These are phyloP conservation scores for Rhizopogon salebrosus DNA, from an alignment of 768 basidiomycete species.

Conservation along the genomic window DNA sequence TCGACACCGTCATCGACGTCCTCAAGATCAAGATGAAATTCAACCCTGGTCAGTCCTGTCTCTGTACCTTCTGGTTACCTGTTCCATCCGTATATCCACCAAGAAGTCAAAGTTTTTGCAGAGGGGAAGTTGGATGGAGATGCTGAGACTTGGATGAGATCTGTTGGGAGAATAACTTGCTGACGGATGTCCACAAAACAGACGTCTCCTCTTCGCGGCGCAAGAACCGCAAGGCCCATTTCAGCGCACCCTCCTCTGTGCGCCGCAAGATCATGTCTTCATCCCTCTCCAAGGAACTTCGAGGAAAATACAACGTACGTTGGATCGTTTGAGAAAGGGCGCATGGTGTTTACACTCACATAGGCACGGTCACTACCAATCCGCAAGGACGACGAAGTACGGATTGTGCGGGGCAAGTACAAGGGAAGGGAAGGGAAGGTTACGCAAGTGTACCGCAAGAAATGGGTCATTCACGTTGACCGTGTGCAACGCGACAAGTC, in stretches of 20 bases:
- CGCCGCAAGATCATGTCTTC: constrained; percentile 99
- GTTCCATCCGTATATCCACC: constrained; percentile 14
- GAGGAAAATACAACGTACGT: constrained; percentile 85
- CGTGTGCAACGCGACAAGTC: constrained; percentile 97
- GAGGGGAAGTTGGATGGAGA: constrained; percentile 51
- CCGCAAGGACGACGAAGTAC: constrained; percentile 97
- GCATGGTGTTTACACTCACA: background rate
- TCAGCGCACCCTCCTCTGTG: constrained; percentile 88
- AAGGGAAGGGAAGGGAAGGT: constrained; percentile 99
- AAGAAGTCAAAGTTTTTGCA: constrained; percentile 23
- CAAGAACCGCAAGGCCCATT: constrained; percentile 98
- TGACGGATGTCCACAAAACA: constrained; percentile 32
- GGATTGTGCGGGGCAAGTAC: constrained; percentile 95
- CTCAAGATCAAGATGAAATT: constrained; percentile 75
- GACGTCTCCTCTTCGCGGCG: constrained; percentile 91
- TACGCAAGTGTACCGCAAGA: constrained; percentile 97
- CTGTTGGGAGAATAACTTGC: constrained; percentile 18
- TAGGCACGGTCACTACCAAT: constrained; percentile 90
- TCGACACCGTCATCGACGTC: constrained; percentile 50
- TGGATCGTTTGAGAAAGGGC: background rate
- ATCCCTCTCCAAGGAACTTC: constrained; percentile 90
- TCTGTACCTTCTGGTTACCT: constrained; percentile 12
- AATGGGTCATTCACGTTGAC: constrained; percentile 98
- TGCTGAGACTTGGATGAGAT: constrained; percentile 37
- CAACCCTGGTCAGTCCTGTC: constrained; percentile 68